Base-by-base conservation (phyloP, 176 grass and related monocot genomes). In the Dactylis glomerata region DNA sequence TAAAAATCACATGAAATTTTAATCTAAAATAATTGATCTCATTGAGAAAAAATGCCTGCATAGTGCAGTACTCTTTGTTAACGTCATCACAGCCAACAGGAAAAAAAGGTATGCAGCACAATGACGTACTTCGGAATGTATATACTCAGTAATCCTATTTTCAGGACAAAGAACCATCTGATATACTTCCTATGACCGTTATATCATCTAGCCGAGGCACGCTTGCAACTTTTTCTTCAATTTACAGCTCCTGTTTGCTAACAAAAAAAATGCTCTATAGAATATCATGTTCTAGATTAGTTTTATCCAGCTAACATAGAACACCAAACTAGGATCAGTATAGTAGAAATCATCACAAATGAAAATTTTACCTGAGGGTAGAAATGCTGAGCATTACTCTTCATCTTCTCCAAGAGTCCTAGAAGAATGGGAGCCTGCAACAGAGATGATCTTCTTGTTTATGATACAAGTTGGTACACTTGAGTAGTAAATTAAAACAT, bases 341-440 rank as follows among this genome's bases (percentile, higher is more conserved):
- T 10, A 70, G 32, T 65, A 27, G 70, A 4, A 38, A 64, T 26
- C n/a, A 50, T 3, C 49, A 63, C 0, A 26, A 86, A 4, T 0
- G 7, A 2, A 13, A 55, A 84, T 22, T 78, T 76, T 84, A 95
- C 96, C 93, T 98, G 96, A 72, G 93, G 93, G 70, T 90, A 95
- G 36, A 90, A 95, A 85, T 92, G 80, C 38, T 8, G 76, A 75
- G 67, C 67, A 71, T 79, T 85, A 12, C 6, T 47, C 82, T 87
- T 94, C 87, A 92, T 54, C 78, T 88, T 94, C 37, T 95, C 81
- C 64, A 95, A 75, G 37, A 98, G 87, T 51, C 83, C 84, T 57
- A 94, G 71, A 86, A 98, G 83, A 81, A 98, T 76, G 16, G 96
- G 91, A 32, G 89, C 91, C 93, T 95, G 77, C 45, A 83, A 30